Evolutionary conservation across 2,329 filamentous ascomycete genomes (phyloP).

Genomic region (Diaporthe longicolla): DNA sequence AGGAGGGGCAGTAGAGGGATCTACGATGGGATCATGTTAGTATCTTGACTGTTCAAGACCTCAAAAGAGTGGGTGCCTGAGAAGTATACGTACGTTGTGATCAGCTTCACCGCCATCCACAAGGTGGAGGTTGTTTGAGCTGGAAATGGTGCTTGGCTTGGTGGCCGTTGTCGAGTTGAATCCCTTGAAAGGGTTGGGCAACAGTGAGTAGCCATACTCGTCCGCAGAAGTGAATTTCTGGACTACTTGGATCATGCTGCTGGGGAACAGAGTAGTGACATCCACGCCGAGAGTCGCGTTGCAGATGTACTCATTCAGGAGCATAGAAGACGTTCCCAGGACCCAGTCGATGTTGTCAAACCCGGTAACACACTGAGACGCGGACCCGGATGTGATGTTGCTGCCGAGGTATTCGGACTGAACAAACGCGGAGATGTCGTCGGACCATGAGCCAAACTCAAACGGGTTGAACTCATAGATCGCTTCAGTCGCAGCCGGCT

Average conservation of each 20-base stretch:
- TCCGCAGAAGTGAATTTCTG: slow-evolving; percentile 48
- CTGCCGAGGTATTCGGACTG: slow-evolving; percentile 58
- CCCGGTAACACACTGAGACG: slow-evolving; percentile 54
- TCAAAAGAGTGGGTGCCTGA: not conserved
- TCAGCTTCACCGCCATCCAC: slow-evolving; percentile 61
- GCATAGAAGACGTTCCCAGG: slow-evolving; percentile 58
- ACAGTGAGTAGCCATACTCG: slow-evolving; percentile 44
- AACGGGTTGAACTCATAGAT: slow-evolving; percentile 61
- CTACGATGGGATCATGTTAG: not conserved
- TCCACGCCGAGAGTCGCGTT: slow-evolving; percentile 34
- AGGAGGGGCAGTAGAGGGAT: slow-evolving; percentile 63
- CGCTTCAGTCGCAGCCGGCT: slow-evolving; percentile 48
- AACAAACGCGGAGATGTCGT: slow-evolving; percentile 55
- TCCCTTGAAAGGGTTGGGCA: slow-evolving; percentile 60
- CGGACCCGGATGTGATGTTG: slow-evolving; percentile 49
- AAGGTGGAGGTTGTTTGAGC: slow-evolving; percentile 52
- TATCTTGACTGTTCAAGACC: not conserved
- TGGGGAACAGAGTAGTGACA: slow-evolving; percentile 35
- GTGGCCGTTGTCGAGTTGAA: slow-evolving; percentile 49
- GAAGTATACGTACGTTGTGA: slow-evolving; percentile 53
- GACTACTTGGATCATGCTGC: slow-evolving; percentile 45
- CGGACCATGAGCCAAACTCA: slow-evolving; percentile 62
- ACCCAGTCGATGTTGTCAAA: slow-evolving; percentile 65
- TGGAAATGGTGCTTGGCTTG: slow-evolving; percentile 49
- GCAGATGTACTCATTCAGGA: slow-evolving; percentile 53